These are phyloP conservation scores for Knoxia roxburghii DNA, from an alignment of 257 asterid genomes.

Conservation along the genomic window DNA sequence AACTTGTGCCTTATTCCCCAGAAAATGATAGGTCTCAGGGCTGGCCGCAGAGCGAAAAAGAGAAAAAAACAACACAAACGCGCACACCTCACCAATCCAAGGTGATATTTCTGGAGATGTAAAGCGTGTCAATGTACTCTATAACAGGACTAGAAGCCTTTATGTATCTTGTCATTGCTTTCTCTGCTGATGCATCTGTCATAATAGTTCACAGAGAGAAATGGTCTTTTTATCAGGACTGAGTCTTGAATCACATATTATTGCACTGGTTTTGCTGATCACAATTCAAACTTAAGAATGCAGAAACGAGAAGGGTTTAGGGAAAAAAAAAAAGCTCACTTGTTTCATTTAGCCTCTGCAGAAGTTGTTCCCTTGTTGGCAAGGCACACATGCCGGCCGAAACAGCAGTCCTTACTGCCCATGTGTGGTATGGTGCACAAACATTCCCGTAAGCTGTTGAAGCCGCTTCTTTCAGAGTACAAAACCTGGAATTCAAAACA, in stretches of 20 bases:
- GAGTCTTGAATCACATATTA: background rate
- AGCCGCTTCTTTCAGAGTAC: conserved; percentile 73
- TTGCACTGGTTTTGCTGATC: too few relatives aligned
- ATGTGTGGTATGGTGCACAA: conserved; percentile 88
- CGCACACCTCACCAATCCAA: conserved; percentile 64
- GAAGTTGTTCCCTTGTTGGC: conserved; percentile 85
- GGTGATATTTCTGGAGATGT: conserved; percentile 53
- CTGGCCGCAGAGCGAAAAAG: too few relatives aligned
- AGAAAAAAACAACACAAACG: too few relatives aligned
- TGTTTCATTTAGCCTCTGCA: conserved; percentile 68
- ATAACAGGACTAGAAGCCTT: conserved; percentile 71
- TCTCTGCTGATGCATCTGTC: conserved; percentile 69
- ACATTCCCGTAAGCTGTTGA: conserved; percentile 72
- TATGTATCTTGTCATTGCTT: conserved; percentile 75
- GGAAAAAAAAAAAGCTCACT: conserved; percentile 42
- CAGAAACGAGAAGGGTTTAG: background rate
- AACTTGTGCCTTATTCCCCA: conserved; percentile 4
- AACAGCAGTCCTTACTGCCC: conserved; percentile 93
- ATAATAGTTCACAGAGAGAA: background rate
- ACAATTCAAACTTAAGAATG: background rate
- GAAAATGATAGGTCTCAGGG: too few relatives aligned
- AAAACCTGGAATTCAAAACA: conserved; percentile 35
- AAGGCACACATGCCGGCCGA: conserved; percentile 97
- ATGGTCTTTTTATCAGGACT: background rate
- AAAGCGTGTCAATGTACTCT: conserved; percentile 70